Conservation (phyloP, 768 basidiomycete genomes). For the Phallus indusiatus region DNA sequence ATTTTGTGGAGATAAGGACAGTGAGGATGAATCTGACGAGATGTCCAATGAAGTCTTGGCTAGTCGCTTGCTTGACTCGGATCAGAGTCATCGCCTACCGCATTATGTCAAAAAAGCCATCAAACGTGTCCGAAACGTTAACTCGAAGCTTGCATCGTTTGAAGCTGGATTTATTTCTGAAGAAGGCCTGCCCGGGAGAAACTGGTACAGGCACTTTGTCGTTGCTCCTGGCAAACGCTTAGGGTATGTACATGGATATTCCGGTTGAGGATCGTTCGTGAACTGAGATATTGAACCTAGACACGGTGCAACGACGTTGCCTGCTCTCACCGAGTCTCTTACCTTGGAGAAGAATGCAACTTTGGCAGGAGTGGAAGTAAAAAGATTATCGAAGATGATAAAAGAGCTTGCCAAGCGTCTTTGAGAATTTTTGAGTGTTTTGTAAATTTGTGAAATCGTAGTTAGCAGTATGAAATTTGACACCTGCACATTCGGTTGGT, state of each 20-base stretch:
- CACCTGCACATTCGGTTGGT: no score
- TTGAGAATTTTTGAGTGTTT: not conserved
- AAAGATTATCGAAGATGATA: constrained; percentile 11
- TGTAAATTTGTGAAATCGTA: not conserved
- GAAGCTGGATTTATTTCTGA: constrained; percentile 20
- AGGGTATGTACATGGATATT: not conserved
- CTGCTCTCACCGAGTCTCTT: constrained; percentile 23
- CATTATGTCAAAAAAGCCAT: not conserved
- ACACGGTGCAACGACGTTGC: constrained; percentile 24
- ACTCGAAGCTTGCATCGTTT: constrained; percentile 5
- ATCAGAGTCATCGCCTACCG: not conserved
- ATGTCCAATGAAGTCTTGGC: not conserved
- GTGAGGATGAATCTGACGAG: not conserved
- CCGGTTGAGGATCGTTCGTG: not conserved
- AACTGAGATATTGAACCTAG: not conserved
- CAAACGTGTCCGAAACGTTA: not conserved
- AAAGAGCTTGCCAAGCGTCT: constrained; percentile 6
- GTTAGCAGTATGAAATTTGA: no score
- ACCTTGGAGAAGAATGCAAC: constrained; percentile 18
- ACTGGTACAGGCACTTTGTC: constrained; percentile 24
- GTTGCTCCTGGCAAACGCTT: constrained; percentile 23
- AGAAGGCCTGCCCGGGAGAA: constrained; percentile 16
- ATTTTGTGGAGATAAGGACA: not conserved
- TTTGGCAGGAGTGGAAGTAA: constrained; percentile 16
- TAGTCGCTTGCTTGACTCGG: not conserved